phyloP scores from a whole-genome alignment of 192 early-diverging fungal species.

The Entomortierella lignicola region DNA sequence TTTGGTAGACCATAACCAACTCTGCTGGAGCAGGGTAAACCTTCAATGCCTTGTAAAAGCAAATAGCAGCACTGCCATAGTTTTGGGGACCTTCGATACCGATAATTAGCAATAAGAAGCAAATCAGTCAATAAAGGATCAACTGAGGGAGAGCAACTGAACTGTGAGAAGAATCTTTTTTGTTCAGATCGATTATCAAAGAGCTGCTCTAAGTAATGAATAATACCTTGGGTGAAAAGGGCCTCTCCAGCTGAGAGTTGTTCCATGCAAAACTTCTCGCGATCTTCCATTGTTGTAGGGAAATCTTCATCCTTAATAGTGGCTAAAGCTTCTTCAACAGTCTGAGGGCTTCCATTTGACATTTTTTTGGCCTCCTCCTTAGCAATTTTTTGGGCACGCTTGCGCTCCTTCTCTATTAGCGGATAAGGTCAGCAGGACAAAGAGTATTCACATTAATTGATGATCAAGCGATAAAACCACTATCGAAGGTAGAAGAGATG shows the following conservation, averaged over 20 bases:
- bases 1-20: conserved; percentile 95
- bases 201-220: too few species aligned
- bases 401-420: conserved; percentile 65
- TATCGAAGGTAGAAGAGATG: background rate
- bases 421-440: background rate
- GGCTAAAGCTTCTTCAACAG: conserved; percentile 70
- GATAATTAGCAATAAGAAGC: too few species aligned
- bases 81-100: conserved; percentile 62
- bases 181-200: background rate
- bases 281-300: conserved; percentile 80
- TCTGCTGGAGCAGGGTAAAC: conserved; percentile 97
- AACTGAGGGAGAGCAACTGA: background rate
- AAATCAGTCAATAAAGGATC: too few species aligned
- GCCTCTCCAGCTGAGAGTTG: conserved; percentile 88
- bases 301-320: conserved; percentile 73
- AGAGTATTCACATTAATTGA: background rate
- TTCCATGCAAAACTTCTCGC: conserved; percentile 90
- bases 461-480: background rate
- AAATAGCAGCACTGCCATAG: conserved; percentile 81
- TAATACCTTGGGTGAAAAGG: conserved; percentile 74
- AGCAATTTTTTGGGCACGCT: conserved; percentile 70
- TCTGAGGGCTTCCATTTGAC: conserved; percentile 48
- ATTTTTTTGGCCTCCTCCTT: conserved; percentile 57
- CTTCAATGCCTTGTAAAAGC: conserved; percentile 91
- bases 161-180: too few species aligned